These are phyloP conservation scores for Daldinia sp. DNA, from an alignment of 2,329 filamentous ascomycete genomes.

Conservation along the genomic window DNA sequence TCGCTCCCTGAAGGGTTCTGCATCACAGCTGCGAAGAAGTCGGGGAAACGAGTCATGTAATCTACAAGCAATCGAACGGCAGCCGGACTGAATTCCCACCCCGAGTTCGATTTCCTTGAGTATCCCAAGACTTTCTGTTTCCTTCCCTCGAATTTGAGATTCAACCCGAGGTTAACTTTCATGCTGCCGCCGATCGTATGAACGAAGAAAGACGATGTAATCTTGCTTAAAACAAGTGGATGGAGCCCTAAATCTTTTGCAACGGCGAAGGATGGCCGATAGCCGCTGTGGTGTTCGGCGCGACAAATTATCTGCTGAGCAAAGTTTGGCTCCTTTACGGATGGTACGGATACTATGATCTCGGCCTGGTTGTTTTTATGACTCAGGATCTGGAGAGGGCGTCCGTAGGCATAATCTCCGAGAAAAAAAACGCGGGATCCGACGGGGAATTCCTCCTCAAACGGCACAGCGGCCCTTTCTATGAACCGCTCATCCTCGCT, in stretches of 20 bases:
- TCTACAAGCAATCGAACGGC: slow-evolving; percentile 81
- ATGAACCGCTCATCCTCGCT: slow-evolving; percentile 94
- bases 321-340: slow-evolving; percentile 81
- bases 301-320: slow-evolving; percentile 75
- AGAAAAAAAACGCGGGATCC: slow-evolving; percentile 90
- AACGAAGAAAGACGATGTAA: slow-evolving; percentile 93
- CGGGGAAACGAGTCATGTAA: slow-evolving; percentile 94
- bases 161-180: slow-evolving; percentile 89
- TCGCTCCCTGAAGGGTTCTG: slow-evolving; percentile 86
- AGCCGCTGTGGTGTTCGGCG: slow-evolving; percentile 75
- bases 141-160: slow-evolving; percentile 95
- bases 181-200: slow-evolving; percentile 74
- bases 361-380: slow-evolving; percentile 80
- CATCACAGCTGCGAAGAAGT: slow-evolving; percentile 91
- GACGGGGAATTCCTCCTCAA: slow-evolving; percentile 89
- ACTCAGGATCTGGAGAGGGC: slow-evolving; percentile 82
- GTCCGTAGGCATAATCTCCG: slow-evolving; percentile 90
- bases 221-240: slow-evolving; percentile 89
- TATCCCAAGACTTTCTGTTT: slow-evolving; percentile 97
- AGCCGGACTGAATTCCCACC: slow-evolving; percentile 94
- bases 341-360: slow-evolving; percentile 77
- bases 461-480: slow-evolving; percentile 84
- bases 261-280: slow-evolving; percentile 88
- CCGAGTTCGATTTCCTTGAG: slow-evolving; percentile 82
- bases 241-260: slow-evolving; percentile 83